These are phyloP conservation scores for Sextonia rubra DNA, from an alignment of 164 flowering plant species.

Conservation along the genomic window DNA sequence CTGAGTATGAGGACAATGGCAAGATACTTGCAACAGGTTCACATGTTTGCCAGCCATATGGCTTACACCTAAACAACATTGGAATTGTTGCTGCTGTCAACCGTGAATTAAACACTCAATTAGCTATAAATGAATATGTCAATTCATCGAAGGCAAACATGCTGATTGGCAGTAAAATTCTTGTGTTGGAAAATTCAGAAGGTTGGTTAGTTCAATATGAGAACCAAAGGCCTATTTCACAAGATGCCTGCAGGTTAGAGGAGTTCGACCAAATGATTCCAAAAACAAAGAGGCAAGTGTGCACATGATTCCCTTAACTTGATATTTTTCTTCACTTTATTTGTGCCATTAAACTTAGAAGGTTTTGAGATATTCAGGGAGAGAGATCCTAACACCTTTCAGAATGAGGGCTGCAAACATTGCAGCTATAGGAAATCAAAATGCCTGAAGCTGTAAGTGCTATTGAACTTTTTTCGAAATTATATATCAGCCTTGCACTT, in stretches of 20 bases:
- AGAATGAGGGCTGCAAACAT: constrained; percentile 51
- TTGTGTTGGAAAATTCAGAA: constrained; percentile 15
- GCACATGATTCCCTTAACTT: neutral
- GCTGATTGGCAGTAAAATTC: constrained; percentile 7
- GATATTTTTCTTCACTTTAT: neutral
- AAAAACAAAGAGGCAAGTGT: constrained; percentile 44
- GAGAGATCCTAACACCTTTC: constrained; percentile 20
- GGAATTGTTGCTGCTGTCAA: constrained; percentile 28
- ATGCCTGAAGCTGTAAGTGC: constrained; percentile 79
- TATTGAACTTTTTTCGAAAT: neutral
- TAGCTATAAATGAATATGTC: constrained; percentile 13
- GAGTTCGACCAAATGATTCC: constrained; percentile 38
- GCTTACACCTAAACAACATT: constrained; percentile 11
- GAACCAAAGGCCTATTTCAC: constrained; percentile 21
- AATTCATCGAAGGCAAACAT: constrained; percentile 17
- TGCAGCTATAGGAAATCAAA: constrained; percentile 67
- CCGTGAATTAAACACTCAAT: constrained; percentile 16
- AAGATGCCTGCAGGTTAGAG: constrained; percentile 25
- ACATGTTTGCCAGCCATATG: constrained; percentile 10
- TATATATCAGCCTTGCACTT: neutral
- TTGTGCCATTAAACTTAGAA: neutral
- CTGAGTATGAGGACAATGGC: constrained; percentile 9
- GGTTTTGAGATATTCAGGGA: constrained; percentile 25
- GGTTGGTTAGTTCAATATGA: constrained; percentile 17
- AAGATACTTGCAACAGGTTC: constrained; percentile 9